Conservation (phyloP, 148 eudicot genomes). For the Arbutus unedo region DNA sequence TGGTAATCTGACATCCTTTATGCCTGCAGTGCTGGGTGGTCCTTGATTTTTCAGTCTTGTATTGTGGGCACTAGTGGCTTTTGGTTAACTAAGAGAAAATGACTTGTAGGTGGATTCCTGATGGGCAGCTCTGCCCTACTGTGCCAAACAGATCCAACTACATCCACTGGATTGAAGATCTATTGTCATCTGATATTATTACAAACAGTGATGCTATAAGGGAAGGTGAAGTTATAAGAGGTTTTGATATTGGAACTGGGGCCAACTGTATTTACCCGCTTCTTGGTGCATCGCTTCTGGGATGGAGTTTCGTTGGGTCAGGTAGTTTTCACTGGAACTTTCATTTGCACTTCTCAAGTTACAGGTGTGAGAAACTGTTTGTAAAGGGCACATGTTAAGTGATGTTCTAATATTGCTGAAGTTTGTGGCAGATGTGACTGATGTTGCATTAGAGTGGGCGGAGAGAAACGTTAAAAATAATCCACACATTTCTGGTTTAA, state of each 20-base stretch:
- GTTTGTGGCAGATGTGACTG: slow-evolving; percentile 63
- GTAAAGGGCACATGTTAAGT: not conserved
- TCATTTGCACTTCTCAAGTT: not conserved
- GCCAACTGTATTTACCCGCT: slow-evolving; percentile 97
- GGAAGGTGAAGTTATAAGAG: slow-evolving; percentile 46
- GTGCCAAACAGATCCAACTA: slow-evolving; percentile 97
- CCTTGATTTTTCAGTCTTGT: not conserved
- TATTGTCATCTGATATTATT: slow-evolving; percentile 67
- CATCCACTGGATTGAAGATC: slow-evolving; percentile 96
- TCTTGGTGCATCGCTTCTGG: slow-evolving; percentile 85
- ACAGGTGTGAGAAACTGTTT: not conserved
- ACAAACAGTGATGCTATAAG: slow-evolving; percentile 28
- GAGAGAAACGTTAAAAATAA: slow-evolving; percentile 69
- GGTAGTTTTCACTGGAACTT: slow-evolving; percentile 34
- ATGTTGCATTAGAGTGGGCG: slow-evolving; percentile 92
- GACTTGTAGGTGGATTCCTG: slow-evolving; percentile 88
- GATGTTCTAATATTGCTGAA: slow-evolving; percentile 4
- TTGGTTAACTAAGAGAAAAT: not conserved
- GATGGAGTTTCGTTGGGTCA: slow-evolving; percentile 92
- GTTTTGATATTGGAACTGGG: slow-evolving; percentile 95
- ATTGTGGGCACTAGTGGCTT: not conserved
- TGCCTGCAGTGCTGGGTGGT: not conserved
- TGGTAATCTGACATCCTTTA: not conserved
- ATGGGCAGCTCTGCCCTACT: slow-evolving; percentile 97
- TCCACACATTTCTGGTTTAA: slow-evolving; percentile 66